Evolutionary conservation across 306 rosid species (phyloP).

Genomic region (Begonia loranthoides): DNA sequence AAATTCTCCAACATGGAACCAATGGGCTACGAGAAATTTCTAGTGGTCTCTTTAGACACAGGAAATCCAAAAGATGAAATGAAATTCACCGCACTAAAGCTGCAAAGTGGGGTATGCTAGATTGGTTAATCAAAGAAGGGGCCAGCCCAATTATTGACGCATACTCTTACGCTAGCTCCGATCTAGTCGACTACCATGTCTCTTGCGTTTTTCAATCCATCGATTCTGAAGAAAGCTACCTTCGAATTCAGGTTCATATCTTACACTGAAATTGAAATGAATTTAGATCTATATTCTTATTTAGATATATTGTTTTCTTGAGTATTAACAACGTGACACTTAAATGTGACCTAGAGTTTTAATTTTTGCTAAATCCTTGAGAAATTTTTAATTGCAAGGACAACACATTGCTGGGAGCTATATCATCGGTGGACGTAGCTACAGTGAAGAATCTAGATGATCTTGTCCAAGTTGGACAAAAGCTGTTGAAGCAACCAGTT

Average conservation of each 20-base stretch:
- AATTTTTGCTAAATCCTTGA: too few relatives aligned
- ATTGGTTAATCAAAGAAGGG: slow-evolving; percentile 15
- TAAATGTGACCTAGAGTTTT: not conserved
- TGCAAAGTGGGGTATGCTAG: slow-evolving; percentile 25
- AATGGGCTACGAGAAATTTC: slow-evolving; percentile 14
- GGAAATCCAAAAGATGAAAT: slow-evolving; percentile 17
- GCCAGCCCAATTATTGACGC: slow-evolving; percentile 14
- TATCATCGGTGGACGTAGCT: not conserved
- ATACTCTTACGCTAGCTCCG: slow-evolving; percentile 17
- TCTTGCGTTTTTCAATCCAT: slow-evolving; percentile 20
- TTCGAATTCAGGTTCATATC: slow-evolving; percentile 15
- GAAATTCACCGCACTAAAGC: slow-evolving; percentile 15
- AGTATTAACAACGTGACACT: too few relatives aligned
- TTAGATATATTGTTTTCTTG: not conserved
- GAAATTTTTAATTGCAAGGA: not conserved
- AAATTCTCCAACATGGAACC: slow-evolving; percentile 16
- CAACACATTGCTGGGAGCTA: not conserved
- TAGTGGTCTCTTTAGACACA: slow-evolving; percentile 25
- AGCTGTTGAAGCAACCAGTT: not conserved
- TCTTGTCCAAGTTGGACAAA: not conserved
- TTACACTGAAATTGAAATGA: not conserved
- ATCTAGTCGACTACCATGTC: slow-evolving; percentile 18
- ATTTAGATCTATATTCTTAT: not conserved
- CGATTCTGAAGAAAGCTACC: slow-evolving; percentile 10
- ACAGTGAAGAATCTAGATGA: not conserved